These are phyloP conservation scores for Phylloporus scabripes DNA, from an alignment of 768 basidiomycete species.

Conservation along the genomic window DNA sequence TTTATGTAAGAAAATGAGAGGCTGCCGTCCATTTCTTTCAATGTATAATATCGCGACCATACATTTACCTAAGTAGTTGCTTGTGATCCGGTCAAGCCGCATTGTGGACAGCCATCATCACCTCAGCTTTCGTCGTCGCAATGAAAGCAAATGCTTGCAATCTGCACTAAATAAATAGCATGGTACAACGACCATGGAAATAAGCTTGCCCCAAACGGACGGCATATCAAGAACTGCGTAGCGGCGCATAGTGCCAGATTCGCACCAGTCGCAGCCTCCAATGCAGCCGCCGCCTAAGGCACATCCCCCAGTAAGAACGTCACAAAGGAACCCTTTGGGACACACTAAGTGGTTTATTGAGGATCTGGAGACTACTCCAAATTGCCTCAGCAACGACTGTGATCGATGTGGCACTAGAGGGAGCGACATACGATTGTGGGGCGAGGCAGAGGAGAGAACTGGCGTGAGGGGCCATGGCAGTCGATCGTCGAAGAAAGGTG, in stretches of 20 bases:
- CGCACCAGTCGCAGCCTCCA: constrained; percentile 10
- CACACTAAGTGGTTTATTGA: constrained; percentile 6
- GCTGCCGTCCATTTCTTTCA: too few species aligned
- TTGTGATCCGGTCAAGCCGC: background rate
- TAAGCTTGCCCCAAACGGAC: too few species aligned
- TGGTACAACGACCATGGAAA: background rate
- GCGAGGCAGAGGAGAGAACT: background rate
- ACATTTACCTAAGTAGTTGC: too few species aligned
- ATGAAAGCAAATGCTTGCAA: constrained; percentile 11
- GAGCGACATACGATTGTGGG: too few species aligned
- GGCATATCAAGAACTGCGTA: constrained; percentile 2
- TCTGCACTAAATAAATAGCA: background rate
- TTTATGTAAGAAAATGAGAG: too few species aligned
- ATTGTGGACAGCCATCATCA: background rate
- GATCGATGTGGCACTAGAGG: too few species aligned
- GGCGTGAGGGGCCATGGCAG: too few species aligned
- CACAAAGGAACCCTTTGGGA: background rate
- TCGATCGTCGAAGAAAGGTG: constrained; percentile 1
- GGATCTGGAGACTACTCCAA: constrained; percentile 16
- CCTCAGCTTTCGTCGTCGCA: too few species aligned
- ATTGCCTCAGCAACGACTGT: constrained; percentile 10
- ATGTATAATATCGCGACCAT: too few species aligned
- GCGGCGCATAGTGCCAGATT: constrained; percentile 15
- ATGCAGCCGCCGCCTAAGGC: constrained; percentile 2
- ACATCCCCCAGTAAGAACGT: constrained; percentile 2